Percentiles rank a stretch among this genome's conserved stretches.
Conservation (phyloP, 306 rosid genomes). For the Cicer cuneatum region DNA sequence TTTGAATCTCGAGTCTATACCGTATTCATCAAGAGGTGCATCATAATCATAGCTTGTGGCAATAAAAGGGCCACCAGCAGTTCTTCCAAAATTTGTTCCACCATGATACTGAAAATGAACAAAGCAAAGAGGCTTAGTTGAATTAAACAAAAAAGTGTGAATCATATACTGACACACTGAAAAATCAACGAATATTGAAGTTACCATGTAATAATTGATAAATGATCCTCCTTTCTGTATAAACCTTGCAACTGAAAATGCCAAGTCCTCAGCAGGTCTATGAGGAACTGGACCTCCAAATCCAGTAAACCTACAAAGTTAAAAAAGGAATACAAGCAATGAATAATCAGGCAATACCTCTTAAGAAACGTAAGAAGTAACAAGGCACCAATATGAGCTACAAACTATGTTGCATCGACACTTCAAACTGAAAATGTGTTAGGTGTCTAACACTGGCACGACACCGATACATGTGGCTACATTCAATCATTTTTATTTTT, state of each 20-base stretch:
- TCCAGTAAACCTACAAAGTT: conserved; percentile 74
- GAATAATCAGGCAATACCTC: conserved; percentile 22
- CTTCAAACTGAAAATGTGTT: no score
- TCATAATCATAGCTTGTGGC: conserved; percentile 98
- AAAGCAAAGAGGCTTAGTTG: conserved; percentile 37
- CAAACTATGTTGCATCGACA: no score
- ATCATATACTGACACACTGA: conserved; percentile 1
- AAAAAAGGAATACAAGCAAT: conserved; percentile 24
- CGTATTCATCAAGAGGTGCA: conserved; percentile 97
- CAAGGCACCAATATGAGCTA: conserved; percentile 35
- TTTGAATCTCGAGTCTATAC: conserved; percentile 51
- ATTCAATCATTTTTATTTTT: no score
- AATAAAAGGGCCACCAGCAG: conserved; percentile 98
- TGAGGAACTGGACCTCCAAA: conserved; percentile 95
- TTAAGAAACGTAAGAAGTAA: conserved; percentile 15
- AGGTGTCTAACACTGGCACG: no score
- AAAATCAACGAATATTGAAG: conserved; percentile 39
- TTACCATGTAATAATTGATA: conserved; percentile 93
- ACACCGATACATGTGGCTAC: no score
- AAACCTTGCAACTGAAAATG: conserved; percentile 93
- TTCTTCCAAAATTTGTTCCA: conserved; percentile 97
- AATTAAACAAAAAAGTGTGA: conserved; percentile 5
- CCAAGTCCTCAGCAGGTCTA: conserved; percentile 94
- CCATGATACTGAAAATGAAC: conserved; percentile 79
- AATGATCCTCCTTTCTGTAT: conserved; percentile 95